A percentile compares a stretch with the other conserved stretches of the same genome.
These are phyloP conservation scores for Diaporthe eres DNA, from an alignment of 2,329 filamentous ascomycete genomes.

Conservation along the genomic window DNA sequence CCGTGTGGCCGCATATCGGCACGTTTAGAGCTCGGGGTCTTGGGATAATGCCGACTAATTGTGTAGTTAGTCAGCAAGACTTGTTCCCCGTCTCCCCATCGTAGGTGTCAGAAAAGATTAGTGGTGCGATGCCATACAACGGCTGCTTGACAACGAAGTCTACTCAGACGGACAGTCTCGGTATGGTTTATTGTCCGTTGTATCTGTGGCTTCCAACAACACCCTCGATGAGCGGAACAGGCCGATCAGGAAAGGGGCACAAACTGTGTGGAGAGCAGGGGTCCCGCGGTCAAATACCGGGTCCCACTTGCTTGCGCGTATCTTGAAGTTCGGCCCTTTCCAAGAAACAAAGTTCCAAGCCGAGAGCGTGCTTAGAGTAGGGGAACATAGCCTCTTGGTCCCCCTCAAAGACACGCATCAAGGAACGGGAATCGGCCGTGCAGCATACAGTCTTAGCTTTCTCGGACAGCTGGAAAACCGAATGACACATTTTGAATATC, in stretches of 20 bases:
- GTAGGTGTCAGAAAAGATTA: too few species aligned
- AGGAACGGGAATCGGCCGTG: background rate
- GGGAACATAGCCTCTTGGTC: too few species aligned
- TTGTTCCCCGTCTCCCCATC: too few species aligned
- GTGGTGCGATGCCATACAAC: background rate
- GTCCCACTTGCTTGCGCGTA: slow-evolving; percentile 17
- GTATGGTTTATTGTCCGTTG: background rate
- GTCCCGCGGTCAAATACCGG: background rate
- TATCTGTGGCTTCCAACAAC: background rate
- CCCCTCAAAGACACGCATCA: too few species aligned
- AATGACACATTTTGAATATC: too few species aligned
- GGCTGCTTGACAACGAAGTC: background rate
- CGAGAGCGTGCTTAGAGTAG: background rate
- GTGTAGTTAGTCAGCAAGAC: too few species aligned
- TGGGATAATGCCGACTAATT: too few species aligned
- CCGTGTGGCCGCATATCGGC: too few species aligned
- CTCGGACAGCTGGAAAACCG: background rate
- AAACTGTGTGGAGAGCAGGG: slow-evolving; percentile 11
- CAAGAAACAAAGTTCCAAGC: background rate
- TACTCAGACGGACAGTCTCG: background rate
- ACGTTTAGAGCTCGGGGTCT: background rate
- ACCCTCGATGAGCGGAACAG: background rate
- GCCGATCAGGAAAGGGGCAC: background rate
- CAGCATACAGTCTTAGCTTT: background rate
- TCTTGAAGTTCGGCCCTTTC: background rate